A percentile compares a stretch with the other conserved stretches of the same genome.
Evolutionary conservation across 176 grass and related monocot species (phyloP).

Genomic region (Themeda triandra): DNA sequence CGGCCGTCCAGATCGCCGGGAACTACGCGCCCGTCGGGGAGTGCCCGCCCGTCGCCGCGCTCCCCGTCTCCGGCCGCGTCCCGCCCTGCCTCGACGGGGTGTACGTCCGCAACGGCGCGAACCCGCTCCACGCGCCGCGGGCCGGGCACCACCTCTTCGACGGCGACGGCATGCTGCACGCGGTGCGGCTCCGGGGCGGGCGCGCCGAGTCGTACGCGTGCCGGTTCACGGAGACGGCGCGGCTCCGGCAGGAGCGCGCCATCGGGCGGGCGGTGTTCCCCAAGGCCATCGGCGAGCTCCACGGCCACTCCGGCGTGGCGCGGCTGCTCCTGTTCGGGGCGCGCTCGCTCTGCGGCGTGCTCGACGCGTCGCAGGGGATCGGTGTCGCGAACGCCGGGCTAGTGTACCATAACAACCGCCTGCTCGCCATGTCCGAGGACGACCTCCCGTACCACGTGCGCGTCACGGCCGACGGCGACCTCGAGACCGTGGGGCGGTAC

Average conservation of each 20-base stretch:
- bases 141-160: slow-evolving; percentile 94
- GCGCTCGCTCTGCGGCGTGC: slow-evolving; percentile 50
- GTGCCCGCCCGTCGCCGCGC: not conserved
- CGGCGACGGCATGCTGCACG: slow-evolving; percentile 94
- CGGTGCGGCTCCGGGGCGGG: slow-evolving; percentile 48
- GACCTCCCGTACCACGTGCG: slow-evolving; percentile 94
- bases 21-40: slow-evolving; percentile 84
- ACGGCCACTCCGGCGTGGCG: slow-evolving; percentile 82
- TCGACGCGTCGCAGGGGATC: slow-evolving; percentile 60
- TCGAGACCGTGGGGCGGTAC: slow-evolving; percentile 66
- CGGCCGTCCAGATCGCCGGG: slow-evolving; percentile 76
- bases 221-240: slow-evolving; percentile 76
- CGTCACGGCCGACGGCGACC: slow-evolving; percentile 59
- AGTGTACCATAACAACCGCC: slow-evolving; percentile 66
- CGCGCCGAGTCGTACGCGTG: slow-evolving; percentile 66
- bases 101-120: slow-evolving; percentile 87
- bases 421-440: slow-evolving; percentile 99
- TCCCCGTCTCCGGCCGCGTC: slow-evolving; percentile 45
- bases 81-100: slow-evolving; percentile 52
- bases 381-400: slow-evolving; percentile 94
- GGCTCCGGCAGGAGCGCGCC: slow-evolving; percentile 59
- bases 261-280: slow-evolving; percentile 59
- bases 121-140: slow-evolving; percentile 61
- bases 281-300: slow-evolving; percentile 94
- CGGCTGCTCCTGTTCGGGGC: slow-evolving; percentile 57